Conservation (phyloP, 2,329 filamentous ascomycete genomes). For the Penicillium polonicum region DNA sequence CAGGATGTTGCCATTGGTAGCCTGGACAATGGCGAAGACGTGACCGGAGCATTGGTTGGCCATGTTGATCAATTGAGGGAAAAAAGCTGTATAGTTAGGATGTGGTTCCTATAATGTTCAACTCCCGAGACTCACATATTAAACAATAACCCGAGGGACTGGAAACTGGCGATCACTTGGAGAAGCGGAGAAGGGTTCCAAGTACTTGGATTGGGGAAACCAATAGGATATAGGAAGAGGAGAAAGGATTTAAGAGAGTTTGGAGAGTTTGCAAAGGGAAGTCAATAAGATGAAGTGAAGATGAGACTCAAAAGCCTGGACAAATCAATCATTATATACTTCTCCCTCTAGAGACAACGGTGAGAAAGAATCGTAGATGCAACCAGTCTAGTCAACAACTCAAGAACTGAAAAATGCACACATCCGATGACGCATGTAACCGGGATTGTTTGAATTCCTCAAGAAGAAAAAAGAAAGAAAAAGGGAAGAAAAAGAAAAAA, state of each 20-base stretch:
- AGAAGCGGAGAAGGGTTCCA: conserved; percentile 16
- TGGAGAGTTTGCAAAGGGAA: neutral
- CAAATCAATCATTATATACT: conserved; percentile 1
- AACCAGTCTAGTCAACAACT: neutral
- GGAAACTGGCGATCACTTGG: conserved; percentile 20
- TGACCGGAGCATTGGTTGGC: conserved; percentile 44
- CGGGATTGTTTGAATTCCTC: neutral
- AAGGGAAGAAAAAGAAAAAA: neutral
- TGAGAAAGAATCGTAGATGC: neutral
- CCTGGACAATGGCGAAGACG: conserved; percentile 40
- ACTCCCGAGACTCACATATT: conserved; percentile 20
- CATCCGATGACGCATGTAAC: conserved; percentile 3
- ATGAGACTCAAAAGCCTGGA: neutral
- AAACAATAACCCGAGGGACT: conserved; percentile 20
- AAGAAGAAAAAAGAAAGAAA: neutral
- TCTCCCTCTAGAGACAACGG: neutral
- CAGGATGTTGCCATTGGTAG: conserved; percentile 44
- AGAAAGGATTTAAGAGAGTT: neutral
- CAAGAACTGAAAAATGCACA: neutral
- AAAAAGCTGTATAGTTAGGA: neutral
- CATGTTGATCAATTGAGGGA: conserved; percentile 22
- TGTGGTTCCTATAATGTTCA: neutral
- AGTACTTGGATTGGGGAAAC: neutral
- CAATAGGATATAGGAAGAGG: neutral
- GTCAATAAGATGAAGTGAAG: neutral